phyloP scores from a whole-genome alignment of 23 red algal genomes.

The Gracilaria vermiculophylla region DNA sequence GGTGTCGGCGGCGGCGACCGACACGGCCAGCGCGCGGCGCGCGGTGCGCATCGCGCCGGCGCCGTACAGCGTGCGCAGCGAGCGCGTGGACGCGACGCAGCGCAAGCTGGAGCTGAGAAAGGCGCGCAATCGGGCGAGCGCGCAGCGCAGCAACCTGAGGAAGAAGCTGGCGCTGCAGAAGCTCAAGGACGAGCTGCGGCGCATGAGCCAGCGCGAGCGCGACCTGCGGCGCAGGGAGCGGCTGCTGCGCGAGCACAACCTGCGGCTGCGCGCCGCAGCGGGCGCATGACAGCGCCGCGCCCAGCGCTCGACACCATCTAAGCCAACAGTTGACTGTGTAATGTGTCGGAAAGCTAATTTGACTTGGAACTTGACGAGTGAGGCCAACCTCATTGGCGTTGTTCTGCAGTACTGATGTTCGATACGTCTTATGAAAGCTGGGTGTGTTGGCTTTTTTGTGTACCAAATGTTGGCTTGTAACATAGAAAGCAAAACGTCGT shows the following conservation, averaged over 20 bases:
- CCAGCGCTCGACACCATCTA: too few species aligned
- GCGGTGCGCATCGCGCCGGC: not conserved
- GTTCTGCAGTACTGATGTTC: too few species aligned
- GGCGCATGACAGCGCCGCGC: too few species aligned
- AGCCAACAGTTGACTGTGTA: too few species aligned
- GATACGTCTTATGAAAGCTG: too few species aligned
- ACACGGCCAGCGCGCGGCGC: not conserved
- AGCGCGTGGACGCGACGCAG: not conserved
- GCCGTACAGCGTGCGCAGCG: not conserved
- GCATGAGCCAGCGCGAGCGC: not conserved
- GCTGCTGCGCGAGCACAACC: constrained; percentile 23
- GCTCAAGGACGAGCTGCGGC: not conserved
- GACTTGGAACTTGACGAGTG: too few species aligned
- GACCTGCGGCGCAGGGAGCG: not conserved
- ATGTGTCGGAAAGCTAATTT: too few species aligned
- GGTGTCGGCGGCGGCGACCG: not conserved
- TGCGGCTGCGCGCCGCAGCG: constrained; percentile 4
- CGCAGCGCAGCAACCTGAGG: constrained; percentile 42
- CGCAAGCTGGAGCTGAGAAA: constrained; percentile 8
- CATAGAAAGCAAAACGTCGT: too few species aligned
- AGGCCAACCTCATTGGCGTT: too few species aligned
- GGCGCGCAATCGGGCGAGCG: constrained; percentile 21
- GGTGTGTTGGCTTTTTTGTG: too few species aligned
- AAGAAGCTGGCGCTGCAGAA: constrained; percentile 30
- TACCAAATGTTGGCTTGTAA: too few species aligned